phyloP scores from a whole-genome alignment of 208 protist genomes.

The Endotrypanum monterogeii region DNA sequence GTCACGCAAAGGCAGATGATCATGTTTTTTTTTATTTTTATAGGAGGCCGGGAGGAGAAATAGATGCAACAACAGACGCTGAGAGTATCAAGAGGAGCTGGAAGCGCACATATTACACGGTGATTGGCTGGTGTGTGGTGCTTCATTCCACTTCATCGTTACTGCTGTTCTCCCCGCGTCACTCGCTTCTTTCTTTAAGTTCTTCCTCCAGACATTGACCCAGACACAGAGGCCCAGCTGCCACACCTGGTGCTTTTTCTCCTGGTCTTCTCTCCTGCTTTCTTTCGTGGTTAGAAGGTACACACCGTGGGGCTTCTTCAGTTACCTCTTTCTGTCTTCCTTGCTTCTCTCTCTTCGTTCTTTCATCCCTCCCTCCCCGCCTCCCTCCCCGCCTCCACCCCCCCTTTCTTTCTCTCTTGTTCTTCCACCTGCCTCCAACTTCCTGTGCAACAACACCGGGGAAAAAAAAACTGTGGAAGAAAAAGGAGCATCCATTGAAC shows the following conservation, averaged over 20 bases:
- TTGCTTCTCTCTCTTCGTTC: background rate
- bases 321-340: background rate
- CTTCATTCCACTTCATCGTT: background rate
- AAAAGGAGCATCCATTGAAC: background rate
- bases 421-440: background rate
- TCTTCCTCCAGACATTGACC: background rate
- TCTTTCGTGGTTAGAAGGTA: background rate
- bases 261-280: background rate
- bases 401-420: background rate
- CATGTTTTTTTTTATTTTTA: background rate
- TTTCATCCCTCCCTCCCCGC: too few relatives aligned
- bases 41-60: background rate
- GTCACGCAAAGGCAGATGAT: background rate
- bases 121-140: background rate
- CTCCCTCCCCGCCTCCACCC: too few relatives aligned
- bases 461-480: too few relatives aligned
- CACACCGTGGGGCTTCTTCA: too few relatives aligned
- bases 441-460: too few relatives aligned
- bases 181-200: background rate
- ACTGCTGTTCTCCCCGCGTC: background rate
- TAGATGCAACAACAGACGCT: conserved; percentile 3
- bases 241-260: conserved; percentile 5
- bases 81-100: conserved; percentile 7
- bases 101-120: conserved; percentile 3
- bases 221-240: background rate